Base-by-base conservation (phyloP, 2,329 filamentous ascomycete genomes). In the Trichoderma pleuroti region DNA sequence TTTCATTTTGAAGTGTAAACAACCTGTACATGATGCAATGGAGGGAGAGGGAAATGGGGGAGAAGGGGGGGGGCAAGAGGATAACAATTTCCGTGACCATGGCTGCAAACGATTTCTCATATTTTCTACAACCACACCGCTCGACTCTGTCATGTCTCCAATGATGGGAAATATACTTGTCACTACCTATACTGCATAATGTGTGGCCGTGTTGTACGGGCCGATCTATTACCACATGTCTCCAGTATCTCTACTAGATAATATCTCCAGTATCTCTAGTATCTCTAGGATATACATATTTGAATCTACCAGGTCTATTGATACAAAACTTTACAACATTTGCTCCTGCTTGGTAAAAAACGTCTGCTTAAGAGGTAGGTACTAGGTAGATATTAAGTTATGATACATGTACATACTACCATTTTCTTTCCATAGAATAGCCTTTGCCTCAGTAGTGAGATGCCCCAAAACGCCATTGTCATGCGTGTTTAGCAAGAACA, bases 131-230 rank as follows among this genome's bases (percentile, higher is more conserved):
- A 70, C 32, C 42, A 62, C 67, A 70, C 57, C 65, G 56, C 72
- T 74, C 73, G 70, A 61, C 72, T 71, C 49, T 64, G 57, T 34
- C 65, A 72, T 32, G 39, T 46, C 59, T 62, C 42, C 70, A 60
- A 66, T 61, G 30, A 66, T 66, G 39, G 42, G 66, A 66, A 66
- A 70, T 66, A 61, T 60, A 70, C 28, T 66, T 60, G 34, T 65
- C 61, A 52, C 39, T 36, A 39, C 39, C 39, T 42, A 2, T 42
- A 42, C 57, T 56, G 18, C 39, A 4, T 42, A 59, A 34, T 21
- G 28, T 24, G 28, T 46, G 36, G 12, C 34, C 11, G 42, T 54
- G 16, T 24, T 62, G 5, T 56, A 11, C 28, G 36, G 11, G 2
- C 24, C n/a, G 39, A 10, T 42, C 18, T 42, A 42, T 16, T 16